These are phyloP conservation scores for Kwoniella mangroviensis DNA, from an alignment of 768 basidiomycete species.

Conservation along the genomic window DNA sequence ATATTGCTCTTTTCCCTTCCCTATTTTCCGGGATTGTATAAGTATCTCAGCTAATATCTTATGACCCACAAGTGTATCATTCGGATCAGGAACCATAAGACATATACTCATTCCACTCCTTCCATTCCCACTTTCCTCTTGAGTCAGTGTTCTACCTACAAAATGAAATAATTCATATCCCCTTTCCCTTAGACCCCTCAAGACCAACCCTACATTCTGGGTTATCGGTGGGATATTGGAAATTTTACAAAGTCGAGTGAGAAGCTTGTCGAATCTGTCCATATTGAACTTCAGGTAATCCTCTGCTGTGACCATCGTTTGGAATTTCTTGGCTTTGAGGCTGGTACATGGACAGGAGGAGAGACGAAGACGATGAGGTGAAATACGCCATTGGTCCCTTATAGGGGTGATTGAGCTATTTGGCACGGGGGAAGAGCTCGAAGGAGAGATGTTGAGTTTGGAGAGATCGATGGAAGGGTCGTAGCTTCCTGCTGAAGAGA, in stretches of 20 bases:
- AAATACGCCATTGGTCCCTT: constrained; percentile 3
- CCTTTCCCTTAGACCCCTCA: constrained; percentile 16
- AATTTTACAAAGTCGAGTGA: not conserved
- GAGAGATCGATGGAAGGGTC: not conserved
- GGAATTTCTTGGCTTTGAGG: not conserved
- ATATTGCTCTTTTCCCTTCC: not conserved
- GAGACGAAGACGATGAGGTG: not conserved
- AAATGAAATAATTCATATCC: constrained; percentile 35
- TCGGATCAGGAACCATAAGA: constrained; percentile 30
- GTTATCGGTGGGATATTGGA: not conserved
- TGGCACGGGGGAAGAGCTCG: not conserved
- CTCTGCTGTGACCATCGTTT: not conserved
- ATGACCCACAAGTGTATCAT: constrained; percentile 9
- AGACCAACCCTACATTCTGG: constrained; percentile 10
- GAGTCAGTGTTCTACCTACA: constrained; percentile 1
- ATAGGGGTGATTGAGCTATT: not conserved
- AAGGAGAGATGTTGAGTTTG: not conserved
- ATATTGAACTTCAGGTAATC: constrained; percentile 5
- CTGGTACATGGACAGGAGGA: not conserved
- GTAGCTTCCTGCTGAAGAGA: not conserved
- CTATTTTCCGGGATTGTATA: constrained; percentile 3
- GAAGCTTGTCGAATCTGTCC: constrained; percentile 14
- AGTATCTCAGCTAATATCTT: constrained; percentile 30
- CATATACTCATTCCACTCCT: constrained; percentile 23
- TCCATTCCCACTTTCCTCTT: not conserved